phyloP scores from a whole-genome alignment of 148 eudicot genomes.

The Rhododendron griersonianum region DNA sequence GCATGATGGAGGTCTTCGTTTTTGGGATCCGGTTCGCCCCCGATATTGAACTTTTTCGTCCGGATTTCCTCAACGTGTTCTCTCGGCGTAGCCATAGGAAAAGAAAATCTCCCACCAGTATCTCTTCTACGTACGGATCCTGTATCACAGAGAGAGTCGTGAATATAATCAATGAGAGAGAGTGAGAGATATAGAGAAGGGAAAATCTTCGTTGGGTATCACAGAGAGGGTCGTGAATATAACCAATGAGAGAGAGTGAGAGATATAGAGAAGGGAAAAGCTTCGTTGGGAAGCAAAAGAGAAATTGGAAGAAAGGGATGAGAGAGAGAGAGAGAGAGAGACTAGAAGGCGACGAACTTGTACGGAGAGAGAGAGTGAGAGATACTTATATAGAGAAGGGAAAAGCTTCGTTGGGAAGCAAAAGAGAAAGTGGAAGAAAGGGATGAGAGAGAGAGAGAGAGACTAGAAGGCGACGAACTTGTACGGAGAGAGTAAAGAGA shows the following conservation, averaged over 20 bases:
- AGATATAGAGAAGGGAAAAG: not conserved
- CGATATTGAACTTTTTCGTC: constrained; percentile 43
- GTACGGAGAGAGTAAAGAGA: no score
- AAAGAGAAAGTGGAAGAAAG: not conserved
- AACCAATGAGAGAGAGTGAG: not conserved
- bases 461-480: not conserved
- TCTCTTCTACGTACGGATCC: not conserved
- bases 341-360: not conserved
- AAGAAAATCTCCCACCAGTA: not conserved
- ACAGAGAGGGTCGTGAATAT: not conserved
- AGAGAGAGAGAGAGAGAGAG: not conserved
- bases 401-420: not conserved
- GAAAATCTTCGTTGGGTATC: not conserved
- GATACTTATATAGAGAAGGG: no score
- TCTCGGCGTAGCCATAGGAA: constrained; percentile 28
- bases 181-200: not conserved
- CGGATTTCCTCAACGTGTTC: constrained; percentile 56
- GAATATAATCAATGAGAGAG: not conserved
- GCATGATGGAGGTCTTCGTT: constrained; percentile 41
- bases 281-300: not conserved
- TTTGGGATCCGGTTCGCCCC: constrained; percentile 35
- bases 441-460: not conserved
- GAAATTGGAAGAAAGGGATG: not conserved
- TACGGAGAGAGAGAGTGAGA: no score
- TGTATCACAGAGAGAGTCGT: not conserved